A percentile compares a stretch with the other conserved stretches of the same genome.
These are phyloP conservation scores for Chalciporus sphaerocephalus DNA, from an alignment of 768 basidiomycete species.

Conservation along the genomic window DNA sequence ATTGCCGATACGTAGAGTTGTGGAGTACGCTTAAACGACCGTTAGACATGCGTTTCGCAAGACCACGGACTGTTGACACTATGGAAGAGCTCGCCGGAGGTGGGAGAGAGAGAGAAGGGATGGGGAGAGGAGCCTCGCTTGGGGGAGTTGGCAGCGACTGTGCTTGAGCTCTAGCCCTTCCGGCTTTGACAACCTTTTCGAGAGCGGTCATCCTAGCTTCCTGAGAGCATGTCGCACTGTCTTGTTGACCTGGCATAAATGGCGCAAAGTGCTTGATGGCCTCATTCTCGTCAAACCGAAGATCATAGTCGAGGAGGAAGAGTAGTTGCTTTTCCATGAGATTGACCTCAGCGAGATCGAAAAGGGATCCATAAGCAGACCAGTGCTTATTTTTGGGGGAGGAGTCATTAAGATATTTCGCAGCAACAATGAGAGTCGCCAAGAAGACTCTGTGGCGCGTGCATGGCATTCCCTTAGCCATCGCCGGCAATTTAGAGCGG, in stretches of 20 bases:
- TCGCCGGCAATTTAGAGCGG: constrained; percentile 68
- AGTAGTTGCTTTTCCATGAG: constrained; percentile 97
- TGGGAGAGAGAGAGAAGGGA: constrained; percentile 25
- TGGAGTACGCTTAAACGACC: constrained; percentile 34
- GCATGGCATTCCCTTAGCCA: constrained; percentile 88
- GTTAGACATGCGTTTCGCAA: constrained; percentile 54
- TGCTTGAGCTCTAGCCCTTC: constrained; percentile 49
- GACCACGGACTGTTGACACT: constrained; percentile 53
- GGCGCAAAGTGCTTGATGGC: constrained; percentile 67
- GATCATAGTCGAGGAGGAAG: constrained; percentile 86
- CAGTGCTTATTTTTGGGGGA: constrained; percentile 95
- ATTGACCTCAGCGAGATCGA: constrained; percentile 79
- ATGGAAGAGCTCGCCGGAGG: constrained; percentile 33
- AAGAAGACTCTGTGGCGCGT: constrained; percentile 95
- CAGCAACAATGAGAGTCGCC: constrained; percentile 90
- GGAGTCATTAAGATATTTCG: constrained; percentile 97
- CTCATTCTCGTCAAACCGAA: constrained; percentile 84
- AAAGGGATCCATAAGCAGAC: constrained; percentile 72
- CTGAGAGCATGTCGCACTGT: constrained; percentile 24
- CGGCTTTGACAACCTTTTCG: constrained; percentile 50
- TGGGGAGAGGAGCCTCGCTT: constrained; percentile 37
- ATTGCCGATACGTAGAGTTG: constrained; percentile 15
- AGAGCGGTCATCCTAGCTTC: constrained; percentile 52
- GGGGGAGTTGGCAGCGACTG: constrained; percentile 42
- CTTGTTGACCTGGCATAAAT: constrained; percentile 43